These are phyloP conservation scores for Toxoplasma gondii DNA, from an alignment of 169 alveolate genomes.

Conservation along the genomic window DNA sequence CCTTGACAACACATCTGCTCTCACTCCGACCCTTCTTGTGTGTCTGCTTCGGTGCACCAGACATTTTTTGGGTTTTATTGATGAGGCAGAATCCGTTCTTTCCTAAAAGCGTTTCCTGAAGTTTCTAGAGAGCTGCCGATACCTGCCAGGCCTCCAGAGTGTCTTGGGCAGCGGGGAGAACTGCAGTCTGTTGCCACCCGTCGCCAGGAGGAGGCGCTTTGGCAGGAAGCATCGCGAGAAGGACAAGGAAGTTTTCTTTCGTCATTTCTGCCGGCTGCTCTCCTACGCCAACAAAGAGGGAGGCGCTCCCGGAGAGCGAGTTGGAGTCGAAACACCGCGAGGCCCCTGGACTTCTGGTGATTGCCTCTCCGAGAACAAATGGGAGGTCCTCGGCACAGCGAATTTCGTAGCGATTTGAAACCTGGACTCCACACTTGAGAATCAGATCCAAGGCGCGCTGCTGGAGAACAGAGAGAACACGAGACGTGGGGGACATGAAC, in stretches of 20 bases:
- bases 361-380: background rate
- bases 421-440: background rate
- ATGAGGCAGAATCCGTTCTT: too few relatives aligned
- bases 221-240: background rate
- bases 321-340: background rate
- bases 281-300: background rate
- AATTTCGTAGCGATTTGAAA: background rate
- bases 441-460: background rate
- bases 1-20: too few relatives aligned
- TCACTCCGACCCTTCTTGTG: too few relatives aligned
- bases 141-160: constrained; percentile 19
- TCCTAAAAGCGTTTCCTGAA: too few relatives aligned
- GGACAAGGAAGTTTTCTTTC: background rate
- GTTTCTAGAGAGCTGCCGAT: background rate
- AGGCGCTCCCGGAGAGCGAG: background rate
- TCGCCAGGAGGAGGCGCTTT: constrained; percentile 33
- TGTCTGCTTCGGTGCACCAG: too few relatives aligned
- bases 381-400: background rate
- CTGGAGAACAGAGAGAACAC: background rate
- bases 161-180: background rate
- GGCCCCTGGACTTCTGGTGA: too few relatives aligned
- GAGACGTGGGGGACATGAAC: too few relatives aligned
- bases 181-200: background rate
- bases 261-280: background rate
- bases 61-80: too few relatives aligned